Conservation (phyloP, 2,329 filamentous ascomycete species). For the Aureobasidium vineae region DNA sequence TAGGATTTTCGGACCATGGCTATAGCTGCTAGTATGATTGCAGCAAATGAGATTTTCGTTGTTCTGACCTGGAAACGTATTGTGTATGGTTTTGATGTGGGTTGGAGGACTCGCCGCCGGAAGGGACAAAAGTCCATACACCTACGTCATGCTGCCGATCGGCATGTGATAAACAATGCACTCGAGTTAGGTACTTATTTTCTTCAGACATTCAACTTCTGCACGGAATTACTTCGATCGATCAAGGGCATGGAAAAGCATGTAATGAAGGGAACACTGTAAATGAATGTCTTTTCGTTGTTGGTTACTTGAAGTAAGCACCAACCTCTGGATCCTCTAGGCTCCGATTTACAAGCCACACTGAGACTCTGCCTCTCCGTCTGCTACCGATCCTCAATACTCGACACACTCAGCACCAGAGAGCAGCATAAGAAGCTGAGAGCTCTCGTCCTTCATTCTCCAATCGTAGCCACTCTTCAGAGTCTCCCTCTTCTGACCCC, state of each 20-base stretch:
- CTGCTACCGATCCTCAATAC: background rate
- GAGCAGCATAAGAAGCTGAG: constrained; percentile 43
- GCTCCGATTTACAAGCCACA: background rate
- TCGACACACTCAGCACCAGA: constrained; percentile 40
- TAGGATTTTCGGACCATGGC: constrained; percentile 18
- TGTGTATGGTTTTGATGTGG: background rate
- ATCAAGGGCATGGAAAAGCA: background rate
- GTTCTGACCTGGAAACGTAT: background rate
- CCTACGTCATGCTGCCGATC: constrained; percentile 7
- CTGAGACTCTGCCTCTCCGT: too few species aligned
- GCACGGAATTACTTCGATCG: background rate
- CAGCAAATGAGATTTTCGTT: background rate
- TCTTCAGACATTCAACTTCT: background rate
- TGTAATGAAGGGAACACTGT: background rate
- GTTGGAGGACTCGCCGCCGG: background rate
- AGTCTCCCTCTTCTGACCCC: constrained; percentile 38
- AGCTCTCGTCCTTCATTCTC: constrained; percentile 39
- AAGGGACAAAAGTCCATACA: background rate
- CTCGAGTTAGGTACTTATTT: background rate
- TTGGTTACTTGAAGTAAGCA: background rate
- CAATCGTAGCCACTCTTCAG: constrained; percentile 38
- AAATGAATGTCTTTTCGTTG: background rate
- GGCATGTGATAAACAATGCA: constrained; percentile 10
- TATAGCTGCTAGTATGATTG: background rate
- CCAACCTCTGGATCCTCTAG: background rate